A percentile compares a stretch with the other conserved stretches of the same genome.
phyloP scores from a whole-genome alignment of 1,139 yeast genomes.

The Blastobotrys persicus region DNA sequence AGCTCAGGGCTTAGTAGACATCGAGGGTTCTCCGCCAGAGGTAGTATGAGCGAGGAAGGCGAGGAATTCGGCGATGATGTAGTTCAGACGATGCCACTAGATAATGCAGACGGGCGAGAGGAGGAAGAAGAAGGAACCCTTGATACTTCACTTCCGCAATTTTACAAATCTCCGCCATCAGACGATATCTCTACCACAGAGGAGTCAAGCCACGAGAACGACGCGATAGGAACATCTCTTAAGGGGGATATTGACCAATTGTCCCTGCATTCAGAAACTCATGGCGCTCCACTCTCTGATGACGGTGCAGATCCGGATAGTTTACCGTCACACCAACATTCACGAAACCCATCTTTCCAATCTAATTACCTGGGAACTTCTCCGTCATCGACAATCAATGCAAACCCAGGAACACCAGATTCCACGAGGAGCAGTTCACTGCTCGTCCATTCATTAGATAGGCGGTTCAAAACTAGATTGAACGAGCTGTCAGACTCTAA shows the following conservation, averaged over 20 bases:
- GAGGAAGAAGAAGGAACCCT: conserved; percentile 9
- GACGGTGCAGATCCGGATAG: conserved; percentile 13
- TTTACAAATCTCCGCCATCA: conserved; percentile 15
- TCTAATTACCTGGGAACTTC: conserved; percentile 10
- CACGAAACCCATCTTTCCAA: conserved; percentile 20
- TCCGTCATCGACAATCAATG: conserved; percentile 11
- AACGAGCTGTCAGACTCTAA: conserved; percentile 24
- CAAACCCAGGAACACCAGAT: conserved; percentile 20
- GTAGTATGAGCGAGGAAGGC: neutral
- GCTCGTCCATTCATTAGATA: conserved; percentile 27
- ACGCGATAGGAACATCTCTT: neutral
- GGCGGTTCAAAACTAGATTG: conserved; percentile 32
- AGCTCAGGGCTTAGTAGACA: neutral
- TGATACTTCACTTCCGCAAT: conserved; percentile 23
- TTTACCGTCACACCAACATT: conserved; percentile 18
- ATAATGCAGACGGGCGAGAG: conserved; percentile 1
- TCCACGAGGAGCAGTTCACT: conserved; percentile 17
- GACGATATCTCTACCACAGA: conserved; percentile 6
- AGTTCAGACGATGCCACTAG: conserved; percentile 11
- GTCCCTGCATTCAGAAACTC: neutral
- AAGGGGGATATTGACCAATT: neutral
- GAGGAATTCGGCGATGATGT: conserved; percentile 7
- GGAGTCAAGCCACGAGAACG: neutral
- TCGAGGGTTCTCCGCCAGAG: neutral
- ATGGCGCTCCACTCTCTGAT: neutral